phyloP scores from a whole-genome alignment of 2,329 filamentous ascomycete species.

The Sporothrix mexicana region DNA sequence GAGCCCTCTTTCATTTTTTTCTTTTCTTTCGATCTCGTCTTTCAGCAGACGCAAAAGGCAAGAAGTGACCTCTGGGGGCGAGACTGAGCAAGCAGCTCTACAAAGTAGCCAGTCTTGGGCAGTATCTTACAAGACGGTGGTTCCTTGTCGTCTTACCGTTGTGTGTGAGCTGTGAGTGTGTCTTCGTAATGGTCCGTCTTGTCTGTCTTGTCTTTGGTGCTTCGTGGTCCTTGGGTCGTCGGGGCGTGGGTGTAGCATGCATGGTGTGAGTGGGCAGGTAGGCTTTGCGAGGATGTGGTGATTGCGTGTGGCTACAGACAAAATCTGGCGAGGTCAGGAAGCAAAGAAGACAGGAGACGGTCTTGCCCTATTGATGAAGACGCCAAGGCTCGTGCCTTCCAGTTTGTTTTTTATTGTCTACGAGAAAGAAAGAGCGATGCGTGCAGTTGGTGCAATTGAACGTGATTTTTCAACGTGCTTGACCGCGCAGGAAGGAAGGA shows the following conservation, averaged over 20 bases:
- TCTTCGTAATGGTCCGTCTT: conserved; percentile 17
- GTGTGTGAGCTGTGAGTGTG: background rate
- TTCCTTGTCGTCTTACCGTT: background rate
- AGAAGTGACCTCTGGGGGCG: background rate
- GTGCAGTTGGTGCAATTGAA: too few relatives aligned
- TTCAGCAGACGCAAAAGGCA: background rate
- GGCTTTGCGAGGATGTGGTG: background rate
- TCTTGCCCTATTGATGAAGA: conserved; percentile 7
- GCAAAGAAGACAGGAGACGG: background rate
- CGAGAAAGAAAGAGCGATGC: background rate
- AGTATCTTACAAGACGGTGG: background rate
- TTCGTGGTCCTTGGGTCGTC: background rate
- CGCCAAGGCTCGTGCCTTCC: background rate
- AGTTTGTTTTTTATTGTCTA: background rate
- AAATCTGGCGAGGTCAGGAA: conserved; percentile 4
- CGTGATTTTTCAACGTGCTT: background rate
- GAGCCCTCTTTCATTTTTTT: background rate
- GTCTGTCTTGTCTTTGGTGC: background rate
- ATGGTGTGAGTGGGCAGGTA: conserved; percentile 2
- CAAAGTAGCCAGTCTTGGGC: too few relatives aligned
- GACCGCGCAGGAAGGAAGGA: background rate
- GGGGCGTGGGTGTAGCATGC: conserved; percentile 5
- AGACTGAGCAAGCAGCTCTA: conserved; percentile 19
- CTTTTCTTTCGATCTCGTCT: too few relatives aligned
- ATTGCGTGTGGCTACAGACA: background rate